A percentile compares a stretch with the other conserved stretches of the same genome.
Evolutionary conservation across 2,329 filamentous ascomycete species (phyloP).

Genomic region (Ophiostoma populinum): DNA sequence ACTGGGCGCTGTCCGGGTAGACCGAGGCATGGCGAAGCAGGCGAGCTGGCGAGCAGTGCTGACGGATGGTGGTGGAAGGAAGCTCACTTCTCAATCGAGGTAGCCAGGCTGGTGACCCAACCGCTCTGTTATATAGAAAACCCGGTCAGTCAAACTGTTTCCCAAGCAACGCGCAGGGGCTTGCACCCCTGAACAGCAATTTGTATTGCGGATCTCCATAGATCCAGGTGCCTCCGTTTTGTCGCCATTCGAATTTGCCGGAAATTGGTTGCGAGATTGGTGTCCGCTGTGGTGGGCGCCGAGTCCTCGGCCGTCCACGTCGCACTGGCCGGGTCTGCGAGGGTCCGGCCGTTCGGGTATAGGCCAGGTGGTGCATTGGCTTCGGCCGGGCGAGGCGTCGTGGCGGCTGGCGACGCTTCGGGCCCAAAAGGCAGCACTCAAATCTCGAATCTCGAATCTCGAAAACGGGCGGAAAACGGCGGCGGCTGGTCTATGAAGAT

Average conservation of each 20-base stretch:
- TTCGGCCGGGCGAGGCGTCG: no score
- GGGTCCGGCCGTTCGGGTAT: no score
- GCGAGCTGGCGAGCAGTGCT: no score
- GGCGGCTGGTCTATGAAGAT: no score
- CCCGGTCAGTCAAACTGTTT: conserved; percentile 6
- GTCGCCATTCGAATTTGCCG: neutral
- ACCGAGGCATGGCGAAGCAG: no score
- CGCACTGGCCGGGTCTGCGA: no score
- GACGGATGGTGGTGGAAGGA: neutral
- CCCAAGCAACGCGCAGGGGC: neutral
- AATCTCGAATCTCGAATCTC: neutral
- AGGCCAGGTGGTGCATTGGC: no score
- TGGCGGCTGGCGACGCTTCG: no score
- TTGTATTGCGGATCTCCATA: neutral
- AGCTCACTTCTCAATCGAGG: conserved; percentile 92
- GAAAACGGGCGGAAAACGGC: neutral
- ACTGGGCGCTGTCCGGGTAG: no score
- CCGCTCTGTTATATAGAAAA: conserved; percentile 43
- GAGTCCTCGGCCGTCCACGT: neutral
- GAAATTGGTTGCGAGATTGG: neutral
- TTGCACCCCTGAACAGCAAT: neutral
- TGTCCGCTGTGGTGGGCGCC: neutral
- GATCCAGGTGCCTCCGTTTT: neutral
- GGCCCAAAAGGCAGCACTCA: no score
- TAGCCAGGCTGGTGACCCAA: conserved; percentile 98